Evolutionary conservation across 1,284 basidiomycete genomes (phyloP).

Genomic region (Microbotryomycetes sp.): DNA sequence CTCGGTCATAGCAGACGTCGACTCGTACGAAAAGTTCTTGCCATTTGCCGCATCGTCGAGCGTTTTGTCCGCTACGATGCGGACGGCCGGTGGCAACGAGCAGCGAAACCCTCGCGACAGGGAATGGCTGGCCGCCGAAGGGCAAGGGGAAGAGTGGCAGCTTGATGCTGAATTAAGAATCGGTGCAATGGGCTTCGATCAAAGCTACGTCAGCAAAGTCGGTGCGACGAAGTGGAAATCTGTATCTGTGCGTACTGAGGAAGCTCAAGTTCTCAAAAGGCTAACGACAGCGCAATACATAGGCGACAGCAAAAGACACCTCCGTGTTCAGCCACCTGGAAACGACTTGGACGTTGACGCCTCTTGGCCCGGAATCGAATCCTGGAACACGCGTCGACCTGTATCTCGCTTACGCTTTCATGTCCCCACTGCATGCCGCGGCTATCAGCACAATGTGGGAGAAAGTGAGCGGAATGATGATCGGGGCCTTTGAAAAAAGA

Average conservation of each 20-base stretch:
- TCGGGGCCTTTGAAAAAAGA: slow-evolving; percentile 70
- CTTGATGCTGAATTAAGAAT: slow-evolving; percentile 82
- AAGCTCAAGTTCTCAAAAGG: neutral
- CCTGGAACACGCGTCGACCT: slow-evolving; percentile 34
- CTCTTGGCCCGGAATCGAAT: slow-evolving; percentile 3
- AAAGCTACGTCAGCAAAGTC: slow-evolving; percentile 81
- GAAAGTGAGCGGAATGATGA: slow-evolving; percentile 79
- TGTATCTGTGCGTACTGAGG: slow-evolving; percentile 57
- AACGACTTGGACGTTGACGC: slow-evolving; percentile 54
- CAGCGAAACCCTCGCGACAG: slow-evolving; percentile 6
- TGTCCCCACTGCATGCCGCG: slow-evolving; percentile 74
- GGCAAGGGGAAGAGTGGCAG: slow-evolving; percentile 43
- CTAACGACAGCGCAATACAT: too few relatives aligned
- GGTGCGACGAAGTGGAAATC: slow-evolving; percentile 65
- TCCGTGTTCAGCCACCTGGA: slow-evolving; percentile 77
- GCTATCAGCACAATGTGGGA: slow-evolving; percentile 77
- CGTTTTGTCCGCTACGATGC: slow-evolving; percentile 46
- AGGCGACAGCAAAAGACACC: slow-evolving; percentile 70
- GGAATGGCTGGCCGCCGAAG: slow-evolving; percentile 20
- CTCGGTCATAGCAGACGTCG: slow-evolving; percentile 76
- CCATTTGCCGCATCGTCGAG: slow-evolving; percentile 79
- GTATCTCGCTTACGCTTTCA: slow-evolving; percentile 68
- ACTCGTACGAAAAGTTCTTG: slow-evolving; percentile 75
- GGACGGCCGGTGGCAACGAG: slow-evolving; percentile 6
- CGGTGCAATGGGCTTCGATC: slow-evolving; percentile 77